phyloP scores from a whole-genome alignment of 169 alveolate genomes.

The Eimeria brunetti region DNA sequence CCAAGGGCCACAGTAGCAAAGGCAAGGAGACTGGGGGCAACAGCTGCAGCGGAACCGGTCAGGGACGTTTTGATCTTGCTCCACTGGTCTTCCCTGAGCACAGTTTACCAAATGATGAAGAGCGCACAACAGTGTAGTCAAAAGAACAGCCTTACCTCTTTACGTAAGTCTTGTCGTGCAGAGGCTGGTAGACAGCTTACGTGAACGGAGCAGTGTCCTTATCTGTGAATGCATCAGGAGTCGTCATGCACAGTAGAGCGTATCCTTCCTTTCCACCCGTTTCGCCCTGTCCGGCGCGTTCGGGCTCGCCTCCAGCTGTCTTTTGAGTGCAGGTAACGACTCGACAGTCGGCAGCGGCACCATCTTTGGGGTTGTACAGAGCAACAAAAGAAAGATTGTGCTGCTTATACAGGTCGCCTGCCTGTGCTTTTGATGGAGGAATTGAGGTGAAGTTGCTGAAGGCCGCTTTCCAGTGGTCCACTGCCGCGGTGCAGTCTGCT shows the following conservation, averaged over 20 bases:
- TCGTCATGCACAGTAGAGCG: background rate
- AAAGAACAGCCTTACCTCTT: too few relatives aligned
- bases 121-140: too few relatives aligned
- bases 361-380: background rate
- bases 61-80: background rate
- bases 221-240: background rate
- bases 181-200: background rate
- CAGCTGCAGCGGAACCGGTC: background rate
- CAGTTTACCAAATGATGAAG: too few relatives aligned
- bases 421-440: background rate
- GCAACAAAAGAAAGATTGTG: background rate
- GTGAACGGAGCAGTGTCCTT: background rate
- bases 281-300: fast-evolving
- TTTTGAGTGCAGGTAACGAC: background rate
- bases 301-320: background rate
- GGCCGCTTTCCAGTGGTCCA: background rate
- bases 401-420: background rate
- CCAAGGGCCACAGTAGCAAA: background rate
- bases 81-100: background rate
- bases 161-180: background rate
- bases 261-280: background rate
- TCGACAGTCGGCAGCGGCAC: background rate
- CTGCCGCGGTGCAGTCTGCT: background rate
- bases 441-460: background rate
- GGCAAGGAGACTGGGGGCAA: background rate